phyloP scores from a whole-genome alignment of 1,139 yeast genomes.

The Pichia sp. region DNA sequence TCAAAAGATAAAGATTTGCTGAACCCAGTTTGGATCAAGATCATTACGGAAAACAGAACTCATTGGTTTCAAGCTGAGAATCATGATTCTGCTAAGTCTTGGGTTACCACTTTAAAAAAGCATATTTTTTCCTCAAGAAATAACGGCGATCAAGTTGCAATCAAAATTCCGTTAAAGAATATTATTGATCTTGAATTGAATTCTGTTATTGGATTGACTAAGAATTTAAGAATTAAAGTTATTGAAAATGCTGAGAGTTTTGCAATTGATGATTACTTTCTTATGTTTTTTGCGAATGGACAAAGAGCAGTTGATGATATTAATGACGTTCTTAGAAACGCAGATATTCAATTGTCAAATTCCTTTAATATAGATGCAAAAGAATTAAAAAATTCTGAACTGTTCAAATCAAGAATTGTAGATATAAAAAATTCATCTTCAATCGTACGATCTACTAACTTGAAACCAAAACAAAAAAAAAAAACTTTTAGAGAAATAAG shows the following conservation, averaged over 20 bases:
- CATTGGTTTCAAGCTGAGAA: slow-evolving; percentile 72
- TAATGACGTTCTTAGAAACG: slow-evolving; percentile 22
- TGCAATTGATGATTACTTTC: slow-evolving; percentile 59
- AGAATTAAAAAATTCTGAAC: slow-evolving; percentile 15
- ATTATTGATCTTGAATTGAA: slow-evolving; percentile 56
- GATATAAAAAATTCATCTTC: slow-evolving; percentile 22
- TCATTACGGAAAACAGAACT: slow-evolving; percentile 51
- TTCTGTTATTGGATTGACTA: slow-evolving; percentile 39
- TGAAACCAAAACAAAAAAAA: slow-evolving; percentile 7
- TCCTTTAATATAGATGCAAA: slow-evolving; percentile 17
- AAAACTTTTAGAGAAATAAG: slow-evolving; percentile 1
- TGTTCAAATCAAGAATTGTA: slow-evolving; percentile 24
- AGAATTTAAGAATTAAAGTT: slow-evolving; percentile 38
- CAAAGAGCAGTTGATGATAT: slow-evolving; percentile 28
- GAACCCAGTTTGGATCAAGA: slow-evolving; percentile 43
- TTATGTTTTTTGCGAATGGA: slow-evolving; percentile 55
- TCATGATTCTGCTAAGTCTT: slow-evolving; percentile 61
- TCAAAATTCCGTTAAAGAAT: slow-evolving; percentile 69
- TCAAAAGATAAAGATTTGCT: slow-evolving; percentile 16
- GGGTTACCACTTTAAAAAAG: slow-evolving; percentile 73
- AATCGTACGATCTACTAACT: slow-evolving; percentile 21
- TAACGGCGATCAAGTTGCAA: slow-evolving; percentile 62
- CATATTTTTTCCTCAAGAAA: slow-evolving; percentile 70
- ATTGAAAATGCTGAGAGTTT: slow-evolving; percentile 44
- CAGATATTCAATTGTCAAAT: slow-evolving; percentile 22